Base-by-base conservation (phyloP, 768 basidiomycete genomes). In the Suillus cothurnatus region DNA sequence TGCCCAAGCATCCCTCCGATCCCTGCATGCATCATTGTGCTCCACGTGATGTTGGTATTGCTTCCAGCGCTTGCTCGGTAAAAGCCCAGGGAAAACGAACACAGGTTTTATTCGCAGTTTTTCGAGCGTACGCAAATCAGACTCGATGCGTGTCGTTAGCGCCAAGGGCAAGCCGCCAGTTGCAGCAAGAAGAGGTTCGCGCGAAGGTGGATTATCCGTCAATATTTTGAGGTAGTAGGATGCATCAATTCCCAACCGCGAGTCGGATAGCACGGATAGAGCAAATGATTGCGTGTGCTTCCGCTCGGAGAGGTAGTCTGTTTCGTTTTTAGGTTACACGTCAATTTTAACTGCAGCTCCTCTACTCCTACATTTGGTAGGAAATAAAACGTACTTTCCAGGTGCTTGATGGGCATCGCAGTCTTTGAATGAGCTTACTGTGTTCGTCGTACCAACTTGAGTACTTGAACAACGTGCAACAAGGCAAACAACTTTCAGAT, bases 231-330 rank as follows among this genome's bases (percentile, higher is more conserved):
- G 83, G 79, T 99, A 99, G 77, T 91, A 89, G 3, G 91, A 89
- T 4, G 95, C 95, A 84, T 99, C 97, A 74, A 99, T 97, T 38
- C 97, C 97, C 32, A 99, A 90, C 53, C 97, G 91, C 61, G 95
- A 93, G 73, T 97, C 94, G 49, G 92, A 85, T 57, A 99, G 84
- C 0, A 89, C 88, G 64, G 86, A 87, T 62, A 99, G 86, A 26
- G 93, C 87, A 63, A 91, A 87, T 47, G 89, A 90, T 77, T 93
- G 90, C 68, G 93, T 78, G 75, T 96, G 92, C 79, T 94, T 94
- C 77, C 94, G 91, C 83, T 95, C 94, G 31, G 84, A 76, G 71
- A 97, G 85, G 76, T 94, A 94, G 75, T 85, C 95, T 96, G 75
- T 36, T 59, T 34, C 62, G 43, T 59, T 49, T 45, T 50, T 19